Evolutionary conservation across 306 rosid genomes (phyloP).

Genomic region (Quercus glauca): DNA sequence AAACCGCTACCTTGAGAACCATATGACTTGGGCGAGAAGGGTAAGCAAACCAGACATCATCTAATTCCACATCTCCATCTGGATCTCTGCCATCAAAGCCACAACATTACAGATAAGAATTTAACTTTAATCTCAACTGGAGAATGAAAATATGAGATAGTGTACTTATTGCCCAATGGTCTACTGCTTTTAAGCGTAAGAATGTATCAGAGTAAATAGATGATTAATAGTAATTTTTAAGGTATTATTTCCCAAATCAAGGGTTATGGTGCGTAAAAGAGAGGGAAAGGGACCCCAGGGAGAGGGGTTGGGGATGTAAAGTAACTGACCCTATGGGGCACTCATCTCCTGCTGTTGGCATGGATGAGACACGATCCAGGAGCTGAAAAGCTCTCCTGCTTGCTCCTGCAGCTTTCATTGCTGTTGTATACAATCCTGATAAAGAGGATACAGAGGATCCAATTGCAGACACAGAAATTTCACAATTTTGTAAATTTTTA

Average conservation of each 20-base stretch:
- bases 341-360: slow-evolving; percentile 38
- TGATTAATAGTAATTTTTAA: no score
- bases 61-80: slow-evolving; percentile 46
- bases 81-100: slow-evolving; percentile 28
- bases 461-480: slow-evolving; percentile 19
- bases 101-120: background rate
- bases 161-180: no score
- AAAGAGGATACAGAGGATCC: slow-evolving; percentile 42
- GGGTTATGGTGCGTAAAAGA: no score
- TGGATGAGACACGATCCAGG: slow-evolving; percentile 42
- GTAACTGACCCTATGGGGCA: slow-evolving; percentile 33
- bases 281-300: no score
- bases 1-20: slow-evolving; percentile 36
- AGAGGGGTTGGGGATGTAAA: background rate
- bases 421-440: slow-evolving; percentile 40
- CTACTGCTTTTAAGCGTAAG: no score
- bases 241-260: no score
- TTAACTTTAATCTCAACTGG: background rate
- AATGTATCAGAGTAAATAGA: no score
- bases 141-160: background rate
- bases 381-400: slow-evolving; percentile 52
- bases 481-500: background rate
- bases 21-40: slow-evolving; percentile 46
- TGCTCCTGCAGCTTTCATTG: slow-evolving; percentile 57
- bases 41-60: slow-evolving; percentile 49